A percentile compares a stretch with the other conserved stretches of the same genome.
phyloP scores from a whole-genome alignment of 1,284 basidiomycete genomes.

The Earliella scabrosa region DNA sequence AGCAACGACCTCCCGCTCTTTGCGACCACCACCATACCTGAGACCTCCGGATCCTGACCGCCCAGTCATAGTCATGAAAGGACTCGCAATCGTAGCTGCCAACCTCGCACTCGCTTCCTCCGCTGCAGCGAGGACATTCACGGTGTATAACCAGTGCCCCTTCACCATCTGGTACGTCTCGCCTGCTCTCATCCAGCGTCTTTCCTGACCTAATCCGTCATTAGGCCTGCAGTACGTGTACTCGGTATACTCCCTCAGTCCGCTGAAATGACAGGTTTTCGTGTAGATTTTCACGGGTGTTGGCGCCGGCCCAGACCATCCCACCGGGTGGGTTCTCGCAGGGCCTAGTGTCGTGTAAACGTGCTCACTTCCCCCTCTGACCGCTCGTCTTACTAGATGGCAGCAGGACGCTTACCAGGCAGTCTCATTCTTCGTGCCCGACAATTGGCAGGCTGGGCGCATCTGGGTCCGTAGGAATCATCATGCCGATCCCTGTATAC shows the following conservation, averaged over 20 bases:
- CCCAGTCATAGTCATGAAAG: background rate
- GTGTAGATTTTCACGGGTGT: background rate
- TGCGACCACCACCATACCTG: background rate
- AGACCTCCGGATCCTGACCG: background rate
- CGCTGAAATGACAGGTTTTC: too few species aligned
- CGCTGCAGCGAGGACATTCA: slow-evolving; percentile 1
- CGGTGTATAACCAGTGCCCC: slow-evolving; percentile 1
- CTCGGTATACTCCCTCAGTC: too few species aligned
- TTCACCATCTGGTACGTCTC: slow-evolving; percentile 7
- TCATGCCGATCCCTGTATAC: background rate
- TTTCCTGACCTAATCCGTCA: too few species aligned
- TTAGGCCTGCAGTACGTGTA: background rate
- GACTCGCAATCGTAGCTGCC: background rate
- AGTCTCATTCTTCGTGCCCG: slow-evolving; percentile 37
- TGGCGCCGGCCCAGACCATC: background rate
- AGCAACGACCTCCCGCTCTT: background rate
- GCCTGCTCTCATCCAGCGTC: too few species aligned
- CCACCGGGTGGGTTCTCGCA: background rate
- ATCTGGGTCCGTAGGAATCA: slow-evolving; percentile 35
- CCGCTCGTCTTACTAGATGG: slow-evolving; percentile 28
- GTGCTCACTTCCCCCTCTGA: too few species aligned
- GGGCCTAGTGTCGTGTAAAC: too few species aligned
- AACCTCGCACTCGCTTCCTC: slow-evolving; percentile 3
- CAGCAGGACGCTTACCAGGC: slow-evolving; percentile 31
- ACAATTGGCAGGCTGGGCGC: slow-evolving; percentile 42